Evolutionary conservation across 192 early-diverging fungal species (phyloP).

Genomic region (Rhizophlyctis rosea): DNA sequence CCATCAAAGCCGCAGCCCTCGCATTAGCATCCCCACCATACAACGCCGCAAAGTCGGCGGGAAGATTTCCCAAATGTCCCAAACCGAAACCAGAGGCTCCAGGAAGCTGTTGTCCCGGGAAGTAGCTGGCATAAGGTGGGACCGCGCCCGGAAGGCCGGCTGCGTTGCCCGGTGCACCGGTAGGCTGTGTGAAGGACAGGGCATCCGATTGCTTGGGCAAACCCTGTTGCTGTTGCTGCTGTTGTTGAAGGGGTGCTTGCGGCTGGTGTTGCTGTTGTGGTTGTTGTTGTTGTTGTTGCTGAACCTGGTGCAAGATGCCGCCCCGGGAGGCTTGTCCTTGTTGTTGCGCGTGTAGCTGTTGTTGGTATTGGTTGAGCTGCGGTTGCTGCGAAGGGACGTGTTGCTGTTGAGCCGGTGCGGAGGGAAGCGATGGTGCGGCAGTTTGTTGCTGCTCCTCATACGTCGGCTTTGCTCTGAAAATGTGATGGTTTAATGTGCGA

Average conservation of each 20-base stretch:
- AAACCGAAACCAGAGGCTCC: conserved; percentile 33
- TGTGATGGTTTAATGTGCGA: too few species aligned
- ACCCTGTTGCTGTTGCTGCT: conserved; percentile 12
- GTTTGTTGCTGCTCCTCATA: background rate
- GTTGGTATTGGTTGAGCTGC: conserved; percentile 11
- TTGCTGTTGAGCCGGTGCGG: background rate
- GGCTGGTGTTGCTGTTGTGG: conserved; percentile 8
- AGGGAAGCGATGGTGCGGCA: background rate
- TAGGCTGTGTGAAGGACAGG: background rate
- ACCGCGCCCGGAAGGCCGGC: conserved; percentile 16
- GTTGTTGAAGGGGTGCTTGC: too few species aligned
- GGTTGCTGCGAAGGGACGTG: conserved; percentile 3
- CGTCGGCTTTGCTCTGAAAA: too few species aligned
- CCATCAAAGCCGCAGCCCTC: conserved; percentile 26
- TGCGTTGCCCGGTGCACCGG: conserved; percentile 4
- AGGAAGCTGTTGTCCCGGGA: conserved; percentile 24
- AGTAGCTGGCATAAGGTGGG: conserved; percentile 23
- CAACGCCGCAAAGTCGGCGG: conserved; percentile 36
- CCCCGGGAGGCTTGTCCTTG: too few species aligned
- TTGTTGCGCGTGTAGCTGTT: conserved; percentile 14
- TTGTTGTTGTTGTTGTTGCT: conserved; percentile 15
- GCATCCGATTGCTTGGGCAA: conserved; percentile 16
- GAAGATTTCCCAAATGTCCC: conserved; percentile 35
- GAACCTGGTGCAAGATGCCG: too few species aligned
- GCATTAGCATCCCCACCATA: conserved; percentile 30